phyloP scores from a whole-genome alignment of 2,329 filamentous ascomycete genomes.

The Colletotrichum sp. region DNA sequence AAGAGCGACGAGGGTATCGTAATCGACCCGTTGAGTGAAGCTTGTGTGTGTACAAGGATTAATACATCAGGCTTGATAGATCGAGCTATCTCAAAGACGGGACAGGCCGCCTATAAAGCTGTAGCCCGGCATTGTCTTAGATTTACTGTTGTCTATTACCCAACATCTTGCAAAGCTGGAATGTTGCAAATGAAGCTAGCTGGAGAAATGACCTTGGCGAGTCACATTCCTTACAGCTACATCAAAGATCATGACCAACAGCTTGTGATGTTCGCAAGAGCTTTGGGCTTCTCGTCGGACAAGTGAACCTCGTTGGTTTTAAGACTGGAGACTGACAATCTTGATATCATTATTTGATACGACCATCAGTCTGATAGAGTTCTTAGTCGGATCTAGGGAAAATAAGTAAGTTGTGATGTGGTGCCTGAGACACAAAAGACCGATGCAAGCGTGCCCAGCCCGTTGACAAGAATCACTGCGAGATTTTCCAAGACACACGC shows the following conservation, averaged over 20 bases:
- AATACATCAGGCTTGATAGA: background rate
- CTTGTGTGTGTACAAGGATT: background rate
- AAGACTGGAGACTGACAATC: background rate
- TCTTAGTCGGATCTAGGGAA: background rate
- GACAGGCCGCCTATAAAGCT: background rate
- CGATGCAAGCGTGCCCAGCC: background rate
- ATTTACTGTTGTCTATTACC: background rate
- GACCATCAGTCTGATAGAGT: background rate
- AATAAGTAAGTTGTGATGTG: background rate
- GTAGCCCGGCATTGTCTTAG: background rate
- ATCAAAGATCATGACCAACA: background rate
- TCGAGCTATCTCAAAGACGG: background rate
- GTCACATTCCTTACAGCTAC: background rate
- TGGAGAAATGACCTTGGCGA: background rate
- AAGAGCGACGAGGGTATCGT: background rate
- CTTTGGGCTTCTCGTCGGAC: background rate
- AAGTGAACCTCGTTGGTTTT: background rate
- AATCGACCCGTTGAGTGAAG: background rate
- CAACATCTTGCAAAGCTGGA: background rate
- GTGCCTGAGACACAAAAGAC: background rate
- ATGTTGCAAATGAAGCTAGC: background rate
- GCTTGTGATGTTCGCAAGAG: background rate
- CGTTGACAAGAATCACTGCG: background rate
- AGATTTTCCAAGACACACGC: background rate
- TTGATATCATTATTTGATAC: background rate